A percentile compares a stretch with the other conserved stretches of the same genome.
Conservation (phyloP, 108 stramenopile genomes). For the Stephanodiscus minutulus region DNA sequence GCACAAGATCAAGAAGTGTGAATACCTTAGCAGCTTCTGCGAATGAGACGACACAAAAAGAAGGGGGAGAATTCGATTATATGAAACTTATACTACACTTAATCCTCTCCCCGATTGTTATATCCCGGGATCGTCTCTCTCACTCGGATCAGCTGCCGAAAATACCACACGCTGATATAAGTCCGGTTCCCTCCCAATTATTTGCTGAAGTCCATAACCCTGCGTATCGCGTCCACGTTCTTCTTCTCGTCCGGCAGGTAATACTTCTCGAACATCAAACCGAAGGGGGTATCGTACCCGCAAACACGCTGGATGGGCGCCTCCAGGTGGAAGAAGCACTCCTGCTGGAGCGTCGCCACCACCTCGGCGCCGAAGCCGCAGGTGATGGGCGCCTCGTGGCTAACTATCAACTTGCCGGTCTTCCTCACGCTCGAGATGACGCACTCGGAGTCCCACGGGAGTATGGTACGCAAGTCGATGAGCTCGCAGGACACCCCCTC, state of each 20-base stretch:
- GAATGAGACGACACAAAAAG: too few species aligned
- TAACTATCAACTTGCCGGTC: conserved; percentile 94
- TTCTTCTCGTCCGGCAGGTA: conserved; percentile 92
- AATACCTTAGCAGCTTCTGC: too few species aligned
- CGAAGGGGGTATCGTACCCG: conserved; percentile 97
- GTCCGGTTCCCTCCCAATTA: conserved; percentile 2
- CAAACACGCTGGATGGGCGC: conserved; percentile 94
- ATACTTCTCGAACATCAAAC: conserved; percentile 89
- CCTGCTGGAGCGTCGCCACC: conserved; percentile 79
- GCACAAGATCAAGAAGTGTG: too few species aligned
- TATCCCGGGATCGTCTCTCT: too few species aligned
- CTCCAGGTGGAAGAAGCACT: conserved; percentile 89
- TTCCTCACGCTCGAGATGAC: conserved; percentile 84
- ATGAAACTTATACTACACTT: too few species aligned
- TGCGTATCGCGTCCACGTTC: conserved; percentile 89
- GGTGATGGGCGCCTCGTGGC: conserved; percentile 95
- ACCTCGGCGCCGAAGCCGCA: conserved; percentile 94
- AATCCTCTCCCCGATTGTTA: too few species aligned
- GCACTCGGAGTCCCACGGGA: conserved; percentile 93
- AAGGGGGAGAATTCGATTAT: too few species aligned
- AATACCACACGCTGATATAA: too few species aligned
- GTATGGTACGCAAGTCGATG: conserved; percentile 94
- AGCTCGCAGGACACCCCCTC: conserved; percentile 90
- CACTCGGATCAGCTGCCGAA: too few species aligned
- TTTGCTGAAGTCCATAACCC: conserved; percentile 51